phyloP scores from a whole-genome alignment of 2,329 filamentous ascomycete species.

The Aspergillaceae sp. region DNA sequence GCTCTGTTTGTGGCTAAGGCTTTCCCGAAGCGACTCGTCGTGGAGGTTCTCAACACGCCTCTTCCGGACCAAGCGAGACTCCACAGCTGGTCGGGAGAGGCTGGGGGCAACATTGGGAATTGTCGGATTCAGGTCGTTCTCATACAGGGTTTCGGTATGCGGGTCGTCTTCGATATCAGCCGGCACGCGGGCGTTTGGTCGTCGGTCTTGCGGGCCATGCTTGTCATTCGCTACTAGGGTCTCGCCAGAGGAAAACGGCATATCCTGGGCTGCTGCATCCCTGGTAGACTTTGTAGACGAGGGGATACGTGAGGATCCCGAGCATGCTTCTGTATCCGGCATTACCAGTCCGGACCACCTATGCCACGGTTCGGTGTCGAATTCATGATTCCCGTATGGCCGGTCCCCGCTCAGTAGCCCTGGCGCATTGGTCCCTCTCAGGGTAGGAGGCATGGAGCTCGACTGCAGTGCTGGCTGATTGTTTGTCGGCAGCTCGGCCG shows the following conservation, averaged over 20 bases:
- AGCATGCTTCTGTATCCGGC: too few relatives aligned
- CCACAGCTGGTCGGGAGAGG: constrained; percentile 3
- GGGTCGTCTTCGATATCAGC: background rate
- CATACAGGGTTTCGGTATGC: constrained; percentile 3
- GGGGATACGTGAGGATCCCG: background rate
- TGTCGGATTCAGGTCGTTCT: background rate
- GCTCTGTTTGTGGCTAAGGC: background rate
- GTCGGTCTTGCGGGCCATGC: background rate
- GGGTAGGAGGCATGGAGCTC: constrained; percentile 5
- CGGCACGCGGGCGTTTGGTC: background rate
- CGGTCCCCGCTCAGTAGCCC: background rate
- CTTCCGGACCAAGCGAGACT: background rate
- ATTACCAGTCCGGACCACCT: too few relatives aligned
- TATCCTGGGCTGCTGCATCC: background rate
- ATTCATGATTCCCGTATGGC: background rate
- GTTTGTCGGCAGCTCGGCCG: too few relatives aligned
- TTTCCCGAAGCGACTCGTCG: background rate
- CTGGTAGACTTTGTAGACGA: background rate
- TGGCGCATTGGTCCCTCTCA: too few relatives aligned
- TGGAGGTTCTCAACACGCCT: background rate
- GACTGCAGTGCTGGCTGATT: background rate
- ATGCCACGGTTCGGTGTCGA: too few relatives aligned
- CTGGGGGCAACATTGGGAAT: constrained; percentile 6
- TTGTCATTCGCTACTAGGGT: background rate
- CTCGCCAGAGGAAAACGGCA: background rate